phyloP scores from a whole-genome alignment of 1,284 basidiomycete genomes.

The Lignosus rhinocerotis region DNA sequence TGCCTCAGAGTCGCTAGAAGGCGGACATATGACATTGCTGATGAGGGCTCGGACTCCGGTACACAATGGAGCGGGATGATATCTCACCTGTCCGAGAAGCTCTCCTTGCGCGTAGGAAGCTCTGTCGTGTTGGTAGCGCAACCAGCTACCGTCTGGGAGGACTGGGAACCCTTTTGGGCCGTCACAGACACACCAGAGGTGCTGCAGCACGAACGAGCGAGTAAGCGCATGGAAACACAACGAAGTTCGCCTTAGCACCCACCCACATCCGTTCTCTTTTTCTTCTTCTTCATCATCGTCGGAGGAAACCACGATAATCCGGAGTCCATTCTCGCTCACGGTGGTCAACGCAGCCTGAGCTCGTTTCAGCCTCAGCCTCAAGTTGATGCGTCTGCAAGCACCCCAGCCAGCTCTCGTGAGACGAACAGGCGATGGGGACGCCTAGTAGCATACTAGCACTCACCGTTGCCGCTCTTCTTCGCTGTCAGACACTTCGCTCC shows the following conservation, averaged over 20 bases:
- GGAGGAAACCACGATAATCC: slow-evolving; percentile 58
- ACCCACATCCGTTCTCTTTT: slow-evolving; percentile 38
- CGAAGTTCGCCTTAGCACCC: slow-evolving; percentile 2
- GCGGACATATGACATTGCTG: too few species aligned
- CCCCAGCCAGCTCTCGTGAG: too few species aligned
- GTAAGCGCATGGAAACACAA: background rate
- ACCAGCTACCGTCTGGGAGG: background rate
- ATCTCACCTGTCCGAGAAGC: background rate
- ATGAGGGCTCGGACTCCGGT: background rate
- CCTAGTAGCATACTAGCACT: background rate
- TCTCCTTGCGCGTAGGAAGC: background rate
- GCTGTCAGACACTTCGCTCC: slow-evolving; percentile 27
- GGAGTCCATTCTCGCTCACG: slow-evolving; percentile 14
- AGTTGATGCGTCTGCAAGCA: slow-evolving; percentile 4
- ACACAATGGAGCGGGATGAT: background rate
- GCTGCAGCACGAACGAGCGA: background rate
- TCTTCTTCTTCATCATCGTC: too few species aligned
- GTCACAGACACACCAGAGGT: slow-evolving; percentile 7
- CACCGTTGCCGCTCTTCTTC: slow-evolving; percentile 29
- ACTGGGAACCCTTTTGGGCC: slow-evolving; percentile 13
- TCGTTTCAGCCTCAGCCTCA: slow-evolving; percentile 3
- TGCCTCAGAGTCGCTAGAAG: background rate
- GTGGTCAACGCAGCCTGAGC: slow-evolving; percentile 4
- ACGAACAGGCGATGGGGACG: background rate
- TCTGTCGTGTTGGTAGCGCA: background rate